Evolutionary conservation across 139 green algal species (phyloP).

Genomic region (Chlorella sorokiniana): DNA sequence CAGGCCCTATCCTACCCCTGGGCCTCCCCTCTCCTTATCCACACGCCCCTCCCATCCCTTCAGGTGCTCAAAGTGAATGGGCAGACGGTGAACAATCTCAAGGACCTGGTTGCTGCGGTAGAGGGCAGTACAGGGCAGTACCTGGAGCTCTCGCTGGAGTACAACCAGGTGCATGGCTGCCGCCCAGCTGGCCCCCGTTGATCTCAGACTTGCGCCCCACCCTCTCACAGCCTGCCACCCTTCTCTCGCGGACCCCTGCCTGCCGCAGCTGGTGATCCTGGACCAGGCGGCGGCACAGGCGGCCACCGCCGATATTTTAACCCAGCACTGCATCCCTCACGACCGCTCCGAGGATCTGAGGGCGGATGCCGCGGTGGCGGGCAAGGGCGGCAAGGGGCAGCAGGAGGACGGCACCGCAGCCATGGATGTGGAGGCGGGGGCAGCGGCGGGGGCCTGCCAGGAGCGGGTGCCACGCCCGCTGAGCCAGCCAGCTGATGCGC

Average conservation of each 20-base stretch:
- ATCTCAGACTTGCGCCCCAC: neutral
- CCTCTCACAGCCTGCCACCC: neutral
- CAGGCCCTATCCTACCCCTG: neutral
- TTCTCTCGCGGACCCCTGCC: neutral
- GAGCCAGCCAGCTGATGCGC: neutral
- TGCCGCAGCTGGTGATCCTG: conserved; percentile 53
- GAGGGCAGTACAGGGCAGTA: conserved; percentile 40
- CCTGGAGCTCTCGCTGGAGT: conserved; percentile 75
- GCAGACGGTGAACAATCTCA: conserved; percentile 71
- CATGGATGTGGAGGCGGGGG: neutral
- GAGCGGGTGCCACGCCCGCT: neutral
- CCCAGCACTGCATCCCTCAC: conserved; percentile 66
- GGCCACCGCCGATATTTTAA: conserved; percentile 73
- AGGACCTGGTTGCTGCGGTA: conserved; percentile 74
- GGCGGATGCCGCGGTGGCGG: neutral
- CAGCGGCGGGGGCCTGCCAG: neutral
- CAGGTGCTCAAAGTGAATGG: conserved; percentile 82
- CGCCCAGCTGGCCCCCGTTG: neutral
- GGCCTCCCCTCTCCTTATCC: neutral
- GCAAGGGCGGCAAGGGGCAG: neutral
- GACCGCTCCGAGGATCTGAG: conserved; percentile 68
- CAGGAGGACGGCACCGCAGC: neutral
- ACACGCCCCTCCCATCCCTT: neutral
- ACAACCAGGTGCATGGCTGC: conserved; percentile 68
- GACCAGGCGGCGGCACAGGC: conserved; percentile 44